Conservation (phyloP, 2,329 filamentous ascomycete genomes). For the Chlorencoelia australis region DNA sequence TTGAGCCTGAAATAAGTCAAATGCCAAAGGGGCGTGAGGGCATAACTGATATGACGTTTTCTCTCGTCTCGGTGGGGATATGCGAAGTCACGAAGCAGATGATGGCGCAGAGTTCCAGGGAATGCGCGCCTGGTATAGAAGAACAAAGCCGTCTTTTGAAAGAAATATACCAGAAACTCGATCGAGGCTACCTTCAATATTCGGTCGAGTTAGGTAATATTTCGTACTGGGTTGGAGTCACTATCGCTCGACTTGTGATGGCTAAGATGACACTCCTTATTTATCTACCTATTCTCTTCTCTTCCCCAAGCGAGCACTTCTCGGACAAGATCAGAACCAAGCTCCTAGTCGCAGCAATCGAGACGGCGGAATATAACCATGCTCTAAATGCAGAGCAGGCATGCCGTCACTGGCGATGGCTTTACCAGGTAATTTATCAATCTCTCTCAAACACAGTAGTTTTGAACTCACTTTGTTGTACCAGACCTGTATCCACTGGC, state of each 20-base stretch:
- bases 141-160: constrained; percentile 37
- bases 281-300: constrained; percentile 42
- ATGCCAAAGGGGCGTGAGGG: constrained; percentile 5
- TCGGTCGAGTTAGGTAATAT: constrained; percentile 26
- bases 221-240: constrained; percentile 31
- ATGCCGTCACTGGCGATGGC: constrained; percentile 34
- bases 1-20: constrained; percentile 24
- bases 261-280: constrained; percentile 45
- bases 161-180: constrained; percentile 34
- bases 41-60: constrained; percentile 13
- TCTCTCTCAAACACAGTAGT: too few relatives aligned
- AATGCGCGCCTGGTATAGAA: constrained; percentile 28
- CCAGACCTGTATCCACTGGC: constrained; percentile 32
- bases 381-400: constrained; percentile 40
- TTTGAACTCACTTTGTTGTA: too few relatives aligned
- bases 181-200: constrained; percentile 35
- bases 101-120: constrained; percentile 25
- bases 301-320: constrained; percentile 28
- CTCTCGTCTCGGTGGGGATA: constrained; percentile 5
- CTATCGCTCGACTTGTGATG: constrained; percentile 38
- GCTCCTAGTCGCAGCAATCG: constrained; percentile 40
- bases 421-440: too few relatives aligned
- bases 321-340: constrained; percentile 33
- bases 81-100: constrained; percentile 14
- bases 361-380: constrained; percentile 46